Evolutionary conservation across 208 protist species (phyloP).

Genomic region (Perkinsela sp.): DNA sequence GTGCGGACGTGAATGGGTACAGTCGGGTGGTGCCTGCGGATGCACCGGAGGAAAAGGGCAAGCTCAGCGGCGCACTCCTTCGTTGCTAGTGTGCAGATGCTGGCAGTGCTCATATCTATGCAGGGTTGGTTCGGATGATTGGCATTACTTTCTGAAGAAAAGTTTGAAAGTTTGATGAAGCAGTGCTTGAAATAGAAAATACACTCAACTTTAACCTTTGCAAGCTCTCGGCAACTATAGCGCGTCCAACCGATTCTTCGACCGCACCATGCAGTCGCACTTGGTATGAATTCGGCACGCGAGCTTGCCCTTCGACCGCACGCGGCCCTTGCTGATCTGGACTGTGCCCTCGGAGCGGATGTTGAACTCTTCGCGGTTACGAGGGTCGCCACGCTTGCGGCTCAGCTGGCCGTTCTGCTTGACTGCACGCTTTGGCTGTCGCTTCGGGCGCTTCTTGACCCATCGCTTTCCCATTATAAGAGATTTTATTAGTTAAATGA

Average conservation of each 20-base stretch:
- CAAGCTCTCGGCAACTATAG: neutral
- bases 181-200: neutral
- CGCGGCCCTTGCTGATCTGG: neutral
- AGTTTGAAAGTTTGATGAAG: neutral
- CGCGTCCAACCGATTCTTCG: neutral
- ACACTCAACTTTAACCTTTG: neutral
- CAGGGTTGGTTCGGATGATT: too few species aligned
- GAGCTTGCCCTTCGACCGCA: neutral
- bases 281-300: neutral
- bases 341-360: neutral
- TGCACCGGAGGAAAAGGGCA: constrained; percentile 18
- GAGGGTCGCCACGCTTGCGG: neutral
- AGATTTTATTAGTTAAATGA: neutral
- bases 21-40: constrained; percentile 19
- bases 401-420: neutral
- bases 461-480: neutral
- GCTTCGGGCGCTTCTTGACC: neutral
- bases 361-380: neutral
- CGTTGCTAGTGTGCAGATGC: constrained; percentile 41
- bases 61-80: constrained; percentile 39
- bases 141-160: too few species aligned
- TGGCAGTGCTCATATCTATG: constrained; percentile 9
- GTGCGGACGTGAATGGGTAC: constrained; percentile 24
- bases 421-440: neutral
- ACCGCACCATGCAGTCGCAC: neutral